These are phyloP conservation scores for Beauveria bassiana DNA, from an alignment of 2,329 filamentous ascomycete species.

Conservation along the genomic window DNA sequence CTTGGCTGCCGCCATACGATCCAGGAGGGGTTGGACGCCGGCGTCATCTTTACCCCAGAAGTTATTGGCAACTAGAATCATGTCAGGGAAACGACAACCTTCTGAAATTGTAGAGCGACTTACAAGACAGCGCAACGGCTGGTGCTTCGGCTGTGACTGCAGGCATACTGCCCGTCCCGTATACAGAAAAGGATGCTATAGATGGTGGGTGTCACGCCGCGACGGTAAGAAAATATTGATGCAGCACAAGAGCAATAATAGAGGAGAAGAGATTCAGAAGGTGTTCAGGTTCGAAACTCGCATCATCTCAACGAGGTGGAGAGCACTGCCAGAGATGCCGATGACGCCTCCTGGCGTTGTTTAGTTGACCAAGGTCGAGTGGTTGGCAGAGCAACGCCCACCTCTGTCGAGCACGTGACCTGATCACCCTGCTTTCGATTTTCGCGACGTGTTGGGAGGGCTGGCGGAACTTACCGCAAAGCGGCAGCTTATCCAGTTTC, in stretches of 20 bases:
- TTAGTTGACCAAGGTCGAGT: background rate
- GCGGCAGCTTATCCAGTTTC: constrained; percentile 3
- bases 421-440: constrained; percentile 3
- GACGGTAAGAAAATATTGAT: background rate
- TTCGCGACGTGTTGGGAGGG: constrained; percentile 13
- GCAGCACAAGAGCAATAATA: background rate
- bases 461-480: constrained; percentile 7
- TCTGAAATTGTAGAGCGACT: background rate
- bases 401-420: background rate
- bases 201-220: background rate
- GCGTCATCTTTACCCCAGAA: constrained; percentile 99
- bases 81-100: constrained; percentile 3
- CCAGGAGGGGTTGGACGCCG: constrained; percentile 81
- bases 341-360: constrained; percentile 11
- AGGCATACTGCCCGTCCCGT: constrained; percentile 39
- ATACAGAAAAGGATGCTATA: background rate
- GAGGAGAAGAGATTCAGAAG: background rate
- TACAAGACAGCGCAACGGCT: constrained; percentile 61
- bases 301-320: background rate
- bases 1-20: constrained; percentile 92
- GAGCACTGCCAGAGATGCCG: background rate
- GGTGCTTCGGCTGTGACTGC: constrained; percentile 54
- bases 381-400: constrained; percentile 9
- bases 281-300: background rate
- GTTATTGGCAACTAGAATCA: constrained; percentile 78